Percentiles rank a stretch among this genome's conserved stretches.
Conservation (phyloP, 78 protist genomes). For the Dictyostelium brefeldianum region DNA sequence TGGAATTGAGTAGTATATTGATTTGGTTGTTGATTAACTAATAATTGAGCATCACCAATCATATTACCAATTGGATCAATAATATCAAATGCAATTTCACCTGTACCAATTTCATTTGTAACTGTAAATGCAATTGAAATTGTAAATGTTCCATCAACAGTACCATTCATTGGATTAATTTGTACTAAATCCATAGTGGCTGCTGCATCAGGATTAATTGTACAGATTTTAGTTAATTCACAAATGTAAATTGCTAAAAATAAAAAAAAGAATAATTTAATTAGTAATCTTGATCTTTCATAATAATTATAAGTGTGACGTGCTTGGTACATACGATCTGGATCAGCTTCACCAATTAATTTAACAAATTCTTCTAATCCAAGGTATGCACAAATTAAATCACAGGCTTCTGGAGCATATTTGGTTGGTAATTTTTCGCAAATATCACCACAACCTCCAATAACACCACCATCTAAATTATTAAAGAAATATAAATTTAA, state of each 20-base stretch:
- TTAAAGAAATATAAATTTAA: background rate
- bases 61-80: conserved; percentile 41
- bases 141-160: conserved; percentile 15
- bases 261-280: too few relatives aligned
- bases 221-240: conserved; percentile 33
- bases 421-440: conserved; percentile 9
- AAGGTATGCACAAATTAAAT: background rate
- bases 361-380: background rate
- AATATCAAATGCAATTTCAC: conserved; percentile 21
- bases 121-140: background rate
- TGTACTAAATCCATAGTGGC: background rate
- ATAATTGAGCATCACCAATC: conserved; percentile 45
- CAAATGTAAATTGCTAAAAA: conserved; percentile 51
- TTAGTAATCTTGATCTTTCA: too few relatives aligned
- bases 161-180: conserved; percentile 27
- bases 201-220: background rate
- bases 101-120: background rate
- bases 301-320: too few relatives aligned
- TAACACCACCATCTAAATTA: conserved; percentile 30
- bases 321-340: background rate
- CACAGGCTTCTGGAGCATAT: background rate
- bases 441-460: conserved; percentile 49
- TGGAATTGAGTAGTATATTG: background rate
- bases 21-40: background rate
- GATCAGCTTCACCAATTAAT: background rate